A percentile compares a stretch with the other conserved stretches of the same genome.
These are phyloP conservation scores for Calvatia gigantea DNA, from an alignment of 768 basidiomycete genomes.

Conservation along the genomic window DNA sequence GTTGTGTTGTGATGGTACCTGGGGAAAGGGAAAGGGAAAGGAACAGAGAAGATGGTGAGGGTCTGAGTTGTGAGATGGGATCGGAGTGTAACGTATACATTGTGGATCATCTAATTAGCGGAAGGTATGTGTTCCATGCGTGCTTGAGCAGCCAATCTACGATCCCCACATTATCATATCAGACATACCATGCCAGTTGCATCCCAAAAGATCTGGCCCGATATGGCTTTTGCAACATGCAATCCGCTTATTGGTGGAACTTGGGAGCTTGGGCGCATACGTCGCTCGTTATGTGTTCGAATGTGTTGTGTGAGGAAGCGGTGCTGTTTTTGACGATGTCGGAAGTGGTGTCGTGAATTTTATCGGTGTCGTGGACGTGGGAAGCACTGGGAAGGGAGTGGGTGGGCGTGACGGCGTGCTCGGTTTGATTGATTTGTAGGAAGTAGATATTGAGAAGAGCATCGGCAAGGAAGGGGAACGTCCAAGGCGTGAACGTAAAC, in stretches of 20 bases:
- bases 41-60: no score
- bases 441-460: constrained; percentile 72
- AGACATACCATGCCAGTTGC: no score
- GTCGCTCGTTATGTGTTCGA: constrained; percentile 37
- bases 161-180: no score
- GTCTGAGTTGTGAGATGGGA: no score
- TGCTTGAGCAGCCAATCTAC: no score
- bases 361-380: constrained; percentile 11
- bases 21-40: no score
- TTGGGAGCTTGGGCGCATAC: constrained; percentile 52
- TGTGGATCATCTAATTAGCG: no score
- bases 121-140: no score
- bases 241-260: constrained; percentile 34
- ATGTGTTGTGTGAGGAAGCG: constrained; percentile 41
- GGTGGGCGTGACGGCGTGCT: constrained; percentile 18
- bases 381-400: constrained; percentile 17
- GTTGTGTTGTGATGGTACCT: no score
- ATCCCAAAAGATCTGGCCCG: constrained; percentile 36
- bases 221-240: constrained; percentile 23
- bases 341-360: background rate
- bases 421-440: constrained; percentile 54
- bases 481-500: constrained; percentile 41
- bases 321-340: constrained; percentile 17
- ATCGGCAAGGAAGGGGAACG: constrained; percentile 60
- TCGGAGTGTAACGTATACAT: no score